Percentiles rank a stretch among this genome's conserved stretches.
These are phyloP conservation scores for Chrysoporthe cubensis DNA, from an alignment of 2,329 filamentous ascomycete genomes.

Conservation along the genomic window DNA sequence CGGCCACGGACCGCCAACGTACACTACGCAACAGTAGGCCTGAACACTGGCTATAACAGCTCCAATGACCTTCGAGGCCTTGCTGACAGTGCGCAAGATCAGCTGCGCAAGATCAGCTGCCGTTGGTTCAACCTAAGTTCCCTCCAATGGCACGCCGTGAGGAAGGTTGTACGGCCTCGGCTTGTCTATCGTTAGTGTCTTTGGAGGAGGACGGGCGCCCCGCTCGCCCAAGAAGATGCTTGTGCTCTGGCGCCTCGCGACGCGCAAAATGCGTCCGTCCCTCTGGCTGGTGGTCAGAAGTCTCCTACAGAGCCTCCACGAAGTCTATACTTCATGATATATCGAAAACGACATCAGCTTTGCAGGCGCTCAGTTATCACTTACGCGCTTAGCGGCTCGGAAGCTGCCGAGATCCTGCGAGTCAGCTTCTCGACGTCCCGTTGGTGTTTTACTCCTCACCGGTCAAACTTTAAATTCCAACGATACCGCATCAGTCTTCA, in stretches of 20 bases:
- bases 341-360: not conserved
- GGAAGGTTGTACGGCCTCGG: not conserved
- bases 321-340: not conserved
- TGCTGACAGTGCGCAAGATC: not conserved
- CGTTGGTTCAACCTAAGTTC: not conserved
- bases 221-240: not conserved
- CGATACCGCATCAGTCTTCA: constrained; percentile 18
- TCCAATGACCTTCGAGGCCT: not conserved
- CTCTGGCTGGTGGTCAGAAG: not conserved
- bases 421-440: constrained; percentile 11
- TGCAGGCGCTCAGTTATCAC: constrained; percentile 15
- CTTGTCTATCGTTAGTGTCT: not conserved
- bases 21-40: not conserved
- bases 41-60: not conserved
- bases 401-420: constrained; percentile 24
- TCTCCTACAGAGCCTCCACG: not conserved
- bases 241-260: not conserved
- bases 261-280: not conserved
- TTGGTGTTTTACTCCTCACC: constrained; percentile 18
- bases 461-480: constrained; percentile 14
- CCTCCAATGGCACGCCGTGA: not conserved
- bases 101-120: not conserved
- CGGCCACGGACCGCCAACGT: not conserved
- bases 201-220: not conserved
- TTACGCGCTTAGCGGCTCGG: constrained; percentile 18